phyloP scores from a whole-genome alignment of 306 rosid species.

The Prunus salicina region DNA sequence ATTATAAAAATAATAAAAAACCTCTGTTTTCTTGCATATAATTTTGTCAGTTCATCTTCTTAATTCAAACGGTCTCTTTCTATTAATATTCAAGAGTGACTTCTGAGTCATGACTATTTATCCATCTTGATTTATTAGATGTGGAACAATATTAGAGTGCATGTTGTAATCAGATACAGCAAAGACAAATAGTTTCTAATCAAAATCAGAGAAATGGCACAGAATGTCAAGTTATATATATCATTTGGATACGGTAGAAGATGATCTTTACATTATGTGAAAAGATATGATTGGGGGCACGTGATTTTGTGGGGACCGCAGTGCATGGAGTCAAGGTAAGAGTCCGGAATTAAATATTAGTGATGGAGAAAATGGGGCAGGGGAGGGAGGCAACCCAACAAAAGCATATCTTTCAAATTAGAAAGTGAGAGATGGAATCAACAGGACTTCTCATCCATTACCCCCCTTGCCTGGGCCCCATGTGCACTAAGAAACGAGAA shows the following conservation, averaged over 20 bases:
- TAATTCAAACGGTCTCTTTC: neutral
- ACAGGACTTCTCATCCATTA: constrained; percentile 28
- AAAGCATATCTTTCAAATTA: constrained; percentile 29
- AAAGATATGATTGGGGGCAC: neutral
- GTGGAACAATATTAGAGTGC: too few relatives aligned
- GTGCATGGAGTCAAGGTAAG: neutral
- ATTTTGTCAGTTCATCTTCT: neutral
- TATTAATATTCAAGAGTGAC: neutral
- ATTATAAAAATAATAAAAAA: neutral
- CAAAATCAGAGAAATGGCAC: neutral
- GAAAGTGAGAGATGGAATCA: constrained; percentile 9
- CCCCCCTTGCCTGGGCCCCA: constrained; percentile 5
- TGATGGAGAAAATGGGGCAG: constrained; percentile 4
- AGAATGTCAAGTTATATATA: neutral
- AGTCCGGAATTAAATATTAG: constrained; percentile 6
- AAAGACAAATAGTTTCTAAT: neutral
- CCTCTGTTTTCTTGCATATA: neutral
- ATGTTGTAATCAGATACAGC: too few relatives aligned
- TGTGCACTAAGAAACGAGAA: constrained; percentile 18
- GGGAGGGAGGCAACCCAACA: constrained; percentile 11
- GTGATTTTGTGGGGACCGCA: too few relatives aligned
- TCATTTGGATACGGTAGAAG: too few relatives aligned
- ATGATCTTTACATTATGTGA: too few relatives aligned
- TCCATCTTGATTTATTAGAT: neutral
- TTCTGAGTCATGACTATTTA: neutral